Evolutionary conservation across 2,329 filamentous ascomycete genomes (phyloP), one percentile per base, ranked within the genome.

Genomic region (Colletotrichum phormii): DNA sequence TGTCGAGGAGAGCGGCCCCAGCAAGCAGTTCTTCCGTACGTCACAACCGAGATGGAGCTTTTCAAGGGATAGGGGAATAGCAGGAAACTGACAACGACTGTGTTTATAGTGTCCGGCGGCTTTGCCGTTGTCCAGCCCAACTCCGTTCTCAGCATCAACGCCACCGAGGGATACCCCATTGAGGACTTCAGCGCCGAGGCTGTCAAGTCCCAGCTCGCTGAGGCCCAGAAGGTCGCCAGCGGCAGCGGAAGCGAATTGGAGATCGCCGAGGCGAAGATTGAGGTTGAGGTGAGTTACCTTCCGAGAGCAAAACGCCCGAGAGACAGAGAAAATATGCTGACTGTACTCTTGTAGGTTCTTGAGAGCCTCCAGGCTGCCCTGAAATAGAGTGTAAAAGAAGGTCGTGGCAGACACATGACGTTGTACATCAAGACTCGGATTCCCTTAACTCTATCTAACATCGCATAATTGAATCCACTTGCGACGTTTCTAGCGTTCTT

Each of bases 11-110:
- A 90, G 87, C 82, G 94, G 95, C 82, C 89, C 89, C 82, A 88
- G 84, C 93, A 99, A 99, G 92, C 94, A 97, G 87, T 99, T 97
- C 89, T 99, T 99, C 93, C 90, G 95, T 98, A 94, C 80, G 95
- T 92, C 57, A 22, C 60, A 57, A 24, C 57, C 18, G 42, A 72
- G 49, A 26, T 42, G 66, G 24, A 64, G 66, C 57, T 72, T 73
- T 77, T 77, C 72, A 75, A 76, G 46, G 65, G 60, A 57, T 66
- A 59, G 24, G 31, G n/a, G 26, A 60, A 35, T 65, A 42, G 46
- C 42, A 69, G 61, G 54, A 63, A 54, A 66, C 72, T 66, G 60
- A 74, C 74, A 74, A 55, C 60, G 57, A 71, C 37, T 74, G 35
- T 35, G 31, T n/a, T 59, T 72, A 59, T 77, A 98, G 95, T 98